Evolutionary conservation across 139 green algal species (phyloP).

Genomic region (Chlorella ohadii): DNA sequence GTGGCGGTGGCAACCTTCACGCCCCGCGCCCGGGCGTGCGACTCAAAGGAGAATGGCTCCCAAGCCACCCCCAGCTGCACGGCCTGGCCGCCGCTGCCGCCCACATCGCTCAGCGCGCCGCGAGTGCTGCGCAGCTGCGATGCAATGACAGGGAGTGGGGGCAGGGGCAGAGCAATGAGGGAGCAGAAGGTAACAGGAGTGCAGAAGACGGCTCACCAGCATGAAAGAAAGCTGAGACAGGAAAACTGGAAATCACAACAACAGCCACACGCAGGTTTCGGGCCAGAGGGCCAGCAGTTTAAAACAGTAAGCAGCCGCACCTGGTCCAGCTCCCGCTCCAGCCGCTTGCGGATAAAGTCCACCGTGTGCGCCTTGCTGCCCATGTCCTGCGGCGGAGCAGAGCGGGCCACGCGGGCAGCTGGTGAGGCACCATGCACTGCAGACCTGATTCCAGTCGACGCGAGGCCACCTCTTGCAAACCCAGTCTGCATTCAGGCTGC

Average conservation of each 20-base stretch:
- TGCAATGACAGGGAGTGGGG: not conserved
- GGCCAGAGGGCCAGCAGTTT: too few species aligned
- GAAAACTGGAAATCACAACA: too few species aligned
- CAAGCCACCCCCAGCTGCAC: conserved; percentile 11
- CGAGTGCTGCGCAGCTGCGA: conserved; percentile 73
- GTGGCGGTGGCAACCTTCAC: not conserved
- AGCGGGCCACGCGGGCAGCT: too few species aligned
- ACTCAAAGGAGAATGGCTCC: conserved; percentile 45
- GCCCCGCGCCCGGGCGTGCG: not conserved
- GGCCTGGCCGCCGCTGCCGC: not conserved
- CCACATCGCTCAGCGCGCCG: conserved; percentile 39
- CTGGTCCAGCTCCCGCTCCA: conserved; percentile 89
- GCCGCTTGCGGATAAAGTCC: conserved; percentile 88
- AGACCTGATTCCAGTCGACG: too few species aligned
- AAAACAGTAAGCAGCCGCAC: too few species aligned
- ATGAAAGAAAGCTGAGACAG: too few species aligned
- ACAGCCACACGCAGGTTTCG: too few species aligned
- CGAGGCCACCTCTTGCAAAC: too few species aligned
- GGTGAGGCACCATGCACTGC: not conserved
- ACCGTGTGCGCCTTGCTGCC: conserved; percentile 83
- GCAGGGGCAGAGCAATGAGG: too few species aligned
- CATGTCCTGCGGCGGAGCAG: not conserved
- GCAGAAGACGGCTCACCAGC: too few species aligned
- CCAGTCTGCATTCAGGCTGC: too few species aligned
- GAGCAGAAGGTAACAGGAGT: too few species aligned